Base-by-base conservation (phyloP, 2,329 filamentous ascomycete species). In the Penicillium sp. region DNA sequence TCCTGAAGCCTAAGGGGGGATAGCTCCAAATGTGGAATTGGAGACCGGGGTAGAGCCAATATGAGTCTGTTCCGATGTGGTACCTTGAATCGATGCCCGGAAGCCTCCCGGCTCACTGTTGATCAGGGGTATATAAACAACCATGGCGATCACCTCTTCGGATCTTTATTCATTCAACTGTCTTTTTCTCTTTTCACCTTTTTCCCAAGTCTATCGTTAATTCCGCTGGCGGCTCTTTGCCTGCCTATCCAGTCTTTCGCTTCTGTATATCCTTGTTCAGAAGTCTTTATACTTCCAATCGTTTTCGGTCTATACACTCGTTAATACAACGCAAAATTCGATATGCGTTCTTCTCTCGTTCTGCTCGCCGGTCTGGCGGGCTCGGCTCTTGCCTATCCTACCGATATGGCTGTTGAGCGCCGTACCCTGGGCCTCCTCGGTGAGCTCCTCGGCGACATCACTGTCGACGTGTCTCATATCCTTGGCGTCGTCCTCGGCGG, bases 61-160 rank as follows among this genome's bases (percentile, higher is more conserved):
- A 26, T 44, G 44, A 42, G 34, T 38, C 29, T 44, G 48, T 44
- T 42, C 50, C 52, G 32, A 53, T 44, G 32, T 40, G 47, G 46
- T 58, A 29, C 56, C 57, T 50, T 50, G 47, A 49, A 43, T 43
- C 40, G 48, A 43, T 40, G 7, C 13, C 50, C 22, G 42, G 29
- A 40, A 37, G 35, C 22, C 42, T 50, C 18, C 50, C 46, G 52
- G 42, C 24, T 47, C 24, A 37, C 8, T 29, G 50, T 47, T 43
- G 43, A 56, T 64, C 64, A 70, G 70, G 69, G 69, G 65, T 72
- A 70, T 72, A 72, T 72, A 72, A 70, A 68, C 58, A 63, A 60
- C 40, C 40, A 44, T 39, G 60, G 63, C 62, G 62, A 59, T 69
- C 64, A 61, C 57, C 57, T 57, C 57, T 57, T 45, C 13, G 20